These are phyloP conservation scores for Termitomyces sp. DNA, from an alignment of 768 basidiomycete species.

Conservation along the genomic window DNA sequence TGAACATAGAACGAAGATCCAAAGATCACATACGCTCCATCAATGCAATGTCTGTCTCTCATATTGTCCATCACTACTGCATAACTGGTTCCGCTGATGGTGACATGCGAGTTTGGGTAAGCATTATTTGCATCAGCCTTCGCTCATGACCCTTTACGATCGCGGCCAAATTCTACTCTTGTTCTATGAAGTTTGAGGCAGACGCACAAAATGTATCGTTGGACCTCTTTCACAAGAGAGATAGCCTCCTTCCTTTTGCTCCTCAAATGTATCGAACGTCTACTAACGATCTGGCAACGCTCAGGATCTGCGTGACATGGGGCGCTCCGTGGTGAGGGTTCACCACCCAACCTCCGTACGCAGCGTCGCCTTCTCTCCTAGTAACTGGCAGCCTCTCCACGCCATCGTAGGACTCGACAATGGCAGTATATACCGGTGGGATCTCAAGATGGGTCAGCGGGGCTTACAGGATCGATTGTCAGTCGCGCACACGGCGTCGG, in stretches of 20 bases:
- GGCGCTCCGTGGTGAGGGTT: constrained; percentile 64
- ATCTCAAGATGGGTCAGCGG: constrained; percentile 70
- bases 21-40: constrained; percentile 73
- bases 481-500: constrained; percentile 67
- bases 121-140: constrained; percentile 12
- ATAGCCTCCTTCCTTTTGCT: neutral
- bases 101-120: constrained; percentile 75
- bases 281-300: neutral
- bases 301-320: constrained; percentile 70
- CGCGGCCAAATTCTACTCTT: neutral
- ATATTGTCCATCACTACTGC: constrained; percentile 64
- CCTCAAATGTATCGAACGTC: neutral
- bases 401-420: constrained; percentile 66
- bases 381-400: constrained; percentile 58
- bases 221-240: no score
- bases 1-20: constrained; percentile 49
- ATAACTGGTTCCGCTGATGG: constrained; percentile 80
- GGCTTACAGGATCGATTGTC: constrained; percentile 67
- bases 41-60: constrained; percentile 61
- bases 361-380: constrained; percentile 65
- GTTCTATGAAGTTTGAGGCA: neutral
- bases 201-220: neutral
- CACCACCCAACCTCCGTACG: constrained; percentile 67
- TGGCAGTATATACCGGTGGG: constrained; percentile 72
- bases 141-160: neutral